Conservation (phyloP, 139 green algal species). For the Cymbomonas tetramitiformis region DNA sequence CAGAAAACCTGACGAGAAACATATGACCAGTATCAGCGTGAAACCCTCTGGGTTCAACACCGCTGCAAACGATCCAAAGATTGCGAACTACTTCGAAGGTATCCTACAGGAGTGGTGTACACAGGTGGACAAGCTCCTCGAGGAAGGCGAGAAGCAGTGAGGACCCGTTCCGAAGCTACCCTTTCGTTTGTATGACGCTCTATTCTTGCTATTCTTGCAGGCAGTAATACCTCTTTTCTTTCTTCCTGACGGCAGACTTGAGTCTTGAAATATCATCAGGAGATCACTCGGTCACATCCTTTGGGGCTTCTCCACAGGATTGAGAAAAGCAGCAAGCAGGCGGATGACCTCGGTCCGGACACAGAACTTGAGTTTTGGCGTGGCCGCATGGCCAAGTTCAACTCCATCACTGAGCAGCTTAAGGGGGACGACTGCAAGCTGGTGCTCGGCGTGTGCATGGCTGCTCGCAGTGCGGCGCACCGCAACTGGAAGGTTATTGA, state of each 20-base stretch:
- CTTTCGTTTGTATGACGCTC: too few species aligned
- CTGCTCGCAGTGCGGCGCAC: constrained; percentile 31
- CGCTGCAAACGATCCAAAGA: constrained; percentile 35
- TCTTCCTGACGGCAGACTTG: too few species aligned
- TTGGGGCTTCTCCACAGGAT: too few species aligned
- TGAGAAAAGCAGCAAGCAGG: constrained; percentile 12
- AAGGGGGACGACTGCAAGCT: constrained; percentile 52
- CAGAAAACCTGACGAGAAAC: constrained; percentile 41
- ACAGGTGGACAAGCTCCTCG: constrained; percentile 38
- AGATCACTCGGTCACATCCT: too few species aligned
- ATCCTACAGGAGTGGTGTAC: constrained; percentile 53
- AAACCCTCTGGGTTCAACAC: constrained; percentile 36
- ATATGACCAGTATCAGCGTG: constrained; percentile 39
- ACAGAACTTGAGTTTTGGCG: constrained; percentile 81
- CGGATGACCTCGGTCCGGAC: constrained; percentile 54
- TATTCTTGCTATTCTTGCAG: too few species aligned
- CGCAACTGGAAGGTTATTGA: constrained; percentile 64
- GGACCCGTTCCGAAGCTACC: too few species aligned
- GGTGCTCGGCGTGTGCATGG: constrained; percentile 51
- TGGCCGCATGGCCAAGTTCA: constrained; percentile 57
- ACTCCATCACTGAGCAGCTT: constrained; percentile 67
- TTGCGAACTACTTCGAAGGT: constrained; percentile 26
- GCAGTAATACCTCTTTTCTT: too few species aligned
- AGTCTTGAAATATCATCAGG: too few species aligned
- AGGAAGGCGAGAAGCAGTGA: constrained; percentile 15